These are phyloP conservation scores for Nakataea oryzae DNA, from an alignment of 2,329 filamentous ascomycete species.

Conservation along the genomic window DNA sequence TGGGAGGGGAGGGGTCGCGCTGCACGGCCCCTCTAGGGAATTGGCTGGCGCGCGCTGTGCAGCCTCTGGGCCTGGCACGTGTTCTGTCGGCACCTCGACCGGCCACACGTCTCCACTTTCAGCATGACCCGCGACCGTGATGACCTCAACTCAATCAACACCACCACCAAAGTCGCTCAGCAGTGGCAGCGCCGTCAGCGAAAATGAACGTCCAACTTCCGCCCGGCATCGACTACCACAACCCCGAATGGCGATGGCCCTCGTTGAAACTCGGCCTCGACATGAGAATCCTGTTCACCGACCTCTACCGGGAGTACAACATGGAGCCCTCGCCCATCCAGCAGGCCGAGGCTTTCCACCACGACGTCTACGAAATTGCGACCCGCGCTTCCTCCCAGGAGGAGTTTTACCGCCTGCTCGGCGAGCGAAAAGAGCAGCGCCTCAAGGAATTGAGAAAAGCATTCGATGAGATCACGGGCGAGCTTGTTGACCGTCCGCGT, in stretches of 20 bases:
- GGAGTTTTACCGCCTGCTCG: neutral
- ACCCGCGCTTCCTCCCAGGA: neutral
- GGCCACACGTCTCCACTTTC: too few species aligned
- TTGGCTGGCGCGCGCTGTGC: neutral
- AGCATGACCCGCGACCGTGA: neutral
- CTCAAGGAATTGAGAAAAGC: neutral
- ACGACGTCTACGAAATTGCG: neutral
- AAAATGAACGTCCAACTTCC: neutral
- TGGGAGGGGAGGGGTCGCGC: neutral
- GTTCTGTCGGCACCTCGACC: neutral
- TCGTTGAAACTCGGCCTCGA: neutral
- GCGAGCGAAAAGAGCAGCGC: neutral
- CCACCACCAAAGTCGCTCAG: neutral
- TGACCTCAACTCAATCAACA: neutral
- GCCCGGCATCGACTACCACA: neutral
- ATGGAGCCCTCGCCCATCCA: neutral
- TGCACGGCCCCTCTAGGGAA: neutral
- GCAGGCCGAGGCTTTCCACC: neutral
- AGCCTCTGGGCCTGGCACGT: neutral
- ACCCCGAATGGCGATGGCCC: neutral
- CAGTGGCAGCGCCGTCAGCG: neutral
- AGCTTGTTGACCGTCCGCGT: neutral
- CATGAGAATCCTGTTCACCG: neutral
- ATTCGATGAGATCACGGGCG: neutral
- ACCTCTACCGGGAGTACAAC: neutral